phyloP scores from a whole-genome alignment of 495 filamentous ascomycete genomes.

The Neohortaea acidophila region DNA sequence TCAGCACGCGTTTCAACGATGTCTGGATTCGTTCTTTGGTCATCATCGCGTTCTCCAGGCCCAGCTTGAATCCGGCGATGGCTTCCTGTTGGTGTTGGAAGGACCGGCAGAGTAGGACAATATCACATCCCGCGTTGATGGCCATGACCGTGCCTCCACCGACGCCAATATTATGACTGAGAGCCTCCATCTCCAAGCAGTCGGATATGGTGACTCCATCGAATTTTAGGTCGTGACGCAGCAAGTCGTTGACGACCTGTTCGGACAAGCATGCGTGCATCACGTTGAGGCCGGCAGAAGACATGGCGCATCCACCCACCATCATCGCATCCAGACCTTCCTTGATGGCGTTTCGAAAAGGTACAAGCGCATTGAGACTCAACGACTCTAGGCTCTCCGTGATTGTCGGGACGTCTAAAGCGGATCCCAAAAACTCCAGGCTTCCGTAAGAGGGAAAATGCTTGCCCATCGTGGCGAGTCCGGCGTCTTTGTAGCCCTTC shows the following conservation, averaged over 20 bases:
- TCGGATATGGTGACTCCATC: constrained; percentile 85
- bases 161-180: constrained; percentile 83
- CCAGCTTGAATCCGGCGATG: constrained; percentile 66
- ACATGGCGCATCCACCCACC: constrained; percentile 77
- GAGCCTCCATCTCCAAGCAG: constrained; percentile 87
- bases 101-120: constrained; percentile 69
- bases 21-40: constrained; percentile 56
- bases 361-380: constrained; percentile 65
- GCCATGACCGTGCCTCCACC: constrained; percentile 87
- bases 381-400: constrained; percentile 81
- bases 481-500: constrained; percentile 77
- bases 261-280: constrained; percentile 87
- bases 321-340: constrained; percentile 84
- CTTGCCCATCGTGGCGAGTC: constrained; percentile 72
- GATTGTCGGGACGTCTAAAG: constrained; percentile 76
- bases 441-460: constrained; percentile 90
- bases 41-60: constrained; percentile 72
- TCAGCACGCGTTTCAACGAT: constrained; percentile 56
- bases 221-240: constrained; percentile 70
- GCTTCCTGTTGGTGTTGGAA: constrained; percentile 78
- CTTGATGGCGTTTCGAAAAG: constrained; percentile 71
- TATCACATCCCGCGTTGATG: constrained; percentile 78
- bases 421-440: constrained; percentile 76
- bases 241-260: constrained; percentile 72
- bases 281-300: constrained; percentile 71